Evolutionary conservation across 73 alveolate genomes (phyloP).

Genomic region (Paramecium pentaurelia): DNA sequence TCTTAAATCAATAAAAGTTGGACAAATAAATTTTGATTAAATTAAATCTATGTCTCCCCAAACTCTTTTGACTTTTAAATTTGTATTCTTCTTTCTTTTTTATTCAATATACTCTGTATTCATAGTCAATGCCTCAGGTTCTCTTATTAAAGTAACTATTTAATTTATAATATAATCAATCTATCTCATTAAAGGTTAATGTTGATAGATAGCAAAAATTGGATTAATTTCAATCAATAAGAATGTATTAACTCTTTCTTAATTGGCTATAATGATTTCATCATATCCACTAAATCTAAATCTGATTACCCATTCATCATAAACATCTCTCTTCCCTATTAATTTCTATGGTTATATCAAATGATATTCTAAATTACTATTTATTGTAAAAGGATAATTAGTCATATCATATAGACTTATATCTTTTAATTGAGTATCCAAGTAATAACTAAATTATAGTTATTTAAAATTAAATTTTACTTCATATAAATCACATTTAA

Average conservation of each 20-base stretch:
- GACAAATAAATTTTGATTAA: slow-evolving; percentile 26
- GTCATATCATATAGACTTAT: slow-evolving; percentile 28
- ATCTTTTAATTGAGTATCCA: slow-evolving; percentile 31
- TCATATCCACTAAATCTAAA: slow-evolving; percentile 55
- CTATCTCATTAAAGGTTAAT: slow-evolving; percentile 57
- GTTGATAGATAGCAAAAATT: slow-evolving; percentile 27
- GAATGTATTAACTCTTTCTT: slow-evolving; percentile 42
- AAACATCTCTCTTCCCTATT: slow-evolving; percentile 32
- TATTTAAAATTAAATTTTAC: not conserved
- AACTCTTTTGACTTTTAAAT: not conserved
- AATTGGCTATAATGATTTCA: slow-evolving; percentile 34
- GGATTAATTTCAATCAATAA: slow-evolving; percentile 31
- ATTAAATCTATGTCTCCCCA: slow-evolving; percentile 42
- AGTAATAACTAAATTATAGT: slow-evolving; percentile 31
- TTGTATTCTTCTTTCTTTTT: not conserved
- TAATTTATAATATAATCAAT: slow-evolving; percentile 47
- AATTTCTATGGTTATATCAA: not conserved
- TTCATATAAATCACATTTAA: not conserved
- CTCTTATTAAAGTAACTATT: slow-evolving; percentile 15
- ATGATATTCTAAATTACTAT: not conserved
- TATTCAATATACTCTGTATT: slow-evolving; percentile 35
- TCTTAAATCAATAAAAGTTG: slow-evolving; percentile 57
- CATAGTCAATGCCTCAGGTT: slow-evolving; percentile 59
- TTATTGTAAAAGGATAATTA: slow-evolving; percentile 48
- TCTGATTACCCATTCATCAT: slow-evolving; percentile 14